These are phyloP conservation scores for Aegle marmelos DNA, from an alignment of 345 rosid genomes.

Conservation along the genomic window DNA sequence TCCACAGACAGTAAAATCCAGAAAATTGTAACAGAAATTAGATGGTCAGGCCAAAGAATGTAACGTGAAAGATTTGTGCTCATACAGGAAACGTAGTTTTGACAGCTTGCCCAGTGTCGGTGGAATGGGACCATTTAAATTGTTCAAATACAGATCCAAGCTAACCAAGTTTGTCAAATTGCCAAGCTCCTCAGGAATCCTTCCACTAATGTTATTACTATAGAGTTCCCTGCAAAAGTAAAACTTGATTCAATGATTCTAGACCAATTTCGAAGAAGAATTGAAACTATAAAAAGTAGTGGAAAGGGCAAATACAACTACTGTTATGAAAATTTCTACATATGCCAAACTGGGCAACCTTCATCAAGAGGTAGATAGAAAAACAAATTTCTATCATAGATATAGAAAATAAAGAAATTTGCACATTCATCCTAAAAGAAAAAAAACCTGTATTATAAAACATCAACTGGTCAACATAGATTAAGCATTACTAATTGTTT, in stretches of 20 bases:
- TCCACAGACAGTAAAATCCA: background rate
- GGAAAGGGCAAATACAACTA: background rate
- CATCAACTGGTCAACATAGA: background rate
- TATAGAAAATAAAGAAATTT: background rate
- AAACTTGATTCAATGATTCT: slow-evolving; percentile 15
- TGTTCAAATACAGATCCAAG: slow-evolving; percentile 92
- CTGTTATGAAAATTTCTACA: background rate
- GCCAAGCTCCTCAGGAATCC: slow-evolving; percentile 77
- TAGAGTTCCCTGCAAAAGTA: slow-evolving; percentile 74
- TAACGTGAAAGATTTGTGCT: slow-evolving; percentile 13
- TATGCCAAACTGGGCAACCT: background rate
- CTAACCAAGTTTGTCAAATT: slow-evolving; percentile 78
- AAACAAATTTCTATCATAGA: background rate
- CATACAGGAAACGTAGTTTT: slow-evolving; percentile 77
- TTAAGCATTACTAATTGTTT: background rate
- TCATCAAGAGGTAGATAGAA: background rate
- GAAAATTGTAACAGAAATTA: background rate
- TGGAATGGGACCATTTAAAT: slow-evolving; percentile 57
- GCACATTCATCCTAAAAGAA: background rate
- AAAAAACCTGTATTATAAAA: background rate
- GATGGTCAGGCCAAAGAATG: slow-evolving; percentile 4
- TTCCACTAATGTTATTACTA: slow-evolving; percentile 66
- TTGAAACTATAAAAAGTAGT: background rate
- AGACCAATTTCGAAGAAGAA: background rate
- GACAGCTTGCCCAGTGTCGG: slow-evolving; percentile 49